These are phyloP conservation scores for Elongisporangium anandrum DNA, from an alignment of 352 stramenopile species.

Conservation along the genomic window DNA sequence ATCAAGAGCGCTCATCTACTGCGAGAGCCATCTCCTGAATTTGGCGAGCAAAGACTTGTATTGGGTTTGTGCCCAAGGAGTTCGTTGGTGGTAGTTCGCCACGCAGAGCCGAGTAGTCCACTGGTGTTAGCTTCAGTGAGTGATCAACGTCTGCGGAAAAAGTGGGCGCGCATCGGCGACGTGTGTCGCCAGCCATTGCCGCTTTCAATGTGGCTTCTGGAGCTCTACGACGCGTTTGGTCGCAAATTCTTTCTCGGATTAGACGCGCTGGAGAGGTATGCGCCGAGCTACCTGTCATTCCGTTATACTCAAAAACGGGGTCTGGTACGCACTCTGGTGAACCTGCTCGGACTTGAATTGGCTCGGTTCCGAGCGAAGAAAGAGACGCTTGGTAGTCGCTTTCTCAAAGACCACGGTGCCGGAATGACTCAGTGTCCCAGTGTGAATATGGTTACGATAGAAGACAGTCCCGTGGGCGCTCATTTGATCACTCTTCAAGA, in stretches of 20 bases:
- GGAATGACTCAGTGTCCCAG: conserved; percentile 10
- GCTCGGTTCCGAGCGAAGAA: background rate
- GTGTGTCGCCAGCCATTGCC: conserved; percentile 20
- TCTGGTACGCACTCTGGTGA: conserved; percentile 19
- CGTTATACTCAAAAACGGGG: conserved; percentile 17
- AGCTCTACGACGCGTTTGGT: conserved; percentile 28
- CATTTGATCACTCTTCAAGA: conserved; percentile 19
- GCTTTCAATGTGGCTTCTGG: conserved; percentile 30
- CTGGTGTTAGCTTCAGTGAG: conserved; percentile 7
- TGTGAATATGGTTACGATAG: conserved; percentile 8
- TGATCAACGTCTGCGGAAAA: conserved; percentile 10
- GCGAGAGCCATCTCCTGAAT: conserved; percentile 15
- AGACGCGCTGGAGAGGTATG: conserved; percentile 3
- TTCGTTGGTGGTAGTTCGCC: conserved; percentile 17
- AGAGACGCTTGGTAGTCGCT: conserved; percentile 31
- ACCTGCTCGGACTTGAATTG: conserved; percentile 8
- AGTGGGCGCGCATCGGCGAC: conserved; percentile 24
- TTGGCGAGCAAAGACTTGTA: conserved; percentile 19
- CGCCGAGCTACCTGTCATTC: conserved; percentile 14
- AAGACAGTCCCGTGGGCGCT: conserved; percentile 8
- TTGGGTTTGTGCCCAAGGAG: conserved; percentile 35
- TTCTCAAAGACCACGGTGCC: conserved; percentile 25
- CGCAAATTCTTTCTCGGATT: conserved; percentile 34
- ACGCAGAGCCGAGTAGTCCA: conserved; percentile 5
- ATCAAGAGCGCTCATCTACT: conserved; percentile 26